These are phyloP conservation scores for Cladosporium sp. DNA, from an alignment of 2,329 filamentous ascomycete genomes.

Conservation along the genomic window DNA sequence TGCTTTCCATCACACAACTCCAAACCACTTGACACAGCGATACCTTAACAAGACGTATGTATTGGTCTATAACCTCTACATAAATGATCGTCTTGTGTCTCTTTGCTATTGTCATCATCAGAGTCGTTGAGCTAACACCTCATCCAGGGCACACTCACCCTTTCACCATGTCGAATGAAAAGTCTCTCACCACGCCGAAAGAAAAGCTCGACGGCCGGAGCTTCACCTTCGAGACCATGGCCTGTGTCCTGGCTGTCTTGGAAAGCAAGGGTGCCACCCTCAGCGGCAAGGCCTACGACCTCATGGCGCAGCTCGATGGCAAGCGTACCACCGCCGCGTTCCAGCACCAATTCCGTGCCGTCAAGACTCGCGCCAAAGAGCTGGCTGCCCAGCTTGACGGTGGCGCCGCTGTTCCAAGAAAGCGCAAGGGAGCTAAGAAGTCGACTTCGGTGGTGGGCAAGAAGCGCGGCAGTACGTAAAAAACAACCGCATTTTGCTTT, in stretches of 20 bases:
- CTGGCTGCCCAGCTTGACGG: slow-evolving; percentile 12
- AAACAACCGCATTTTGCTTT: too few species aligned
- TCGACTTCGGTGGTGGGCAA: background rate
- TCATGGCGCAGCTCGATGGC: slow-evolving; percentile 26
- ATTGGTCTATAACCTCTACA: too few species aligned
- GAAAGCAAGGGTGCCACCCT: slow-evolving; percentile 15
- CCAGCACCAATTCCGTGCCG: slow-evolving; percentile 25
- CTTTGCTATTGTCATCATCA: too few species aligned
- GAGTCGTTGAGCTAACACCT: too few species aligned
- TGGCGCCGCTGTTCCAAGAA: background rate
- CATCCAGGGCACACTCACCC: too few species aligned
- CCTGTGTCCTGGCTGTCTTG: slow-evolving; percentile 17
- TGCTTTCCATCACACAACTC: too few species aligned
- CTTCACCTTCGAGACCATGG: slow-evolving; percentile 22
- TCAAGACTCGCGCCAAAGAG: slow-evolving; percentile 25
- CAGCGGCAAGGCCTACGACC: slow-evolving; percentile 18
- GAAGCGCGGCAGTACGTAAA: slow-evolving; percentile 12
- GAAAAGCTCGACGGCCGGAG: slow-evolving; percentile 7
- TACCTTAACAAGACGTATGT: too few species aligned
- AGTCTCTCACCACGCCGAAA: background rate
- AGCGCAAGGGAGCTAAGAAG: background rate
- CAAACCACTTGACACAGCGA: too few species aligned
- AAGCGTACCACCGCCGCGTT: slow-evolving; percentile 15
- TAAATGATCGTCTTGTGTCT: too few species aligned
- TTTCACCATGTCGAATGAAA: background rate